These are phyloP conservation scores for Yamadazyma taylorii DNA, from an alignment of 1,139 yeast genomes.

Conservation along the genomic window DNA sequence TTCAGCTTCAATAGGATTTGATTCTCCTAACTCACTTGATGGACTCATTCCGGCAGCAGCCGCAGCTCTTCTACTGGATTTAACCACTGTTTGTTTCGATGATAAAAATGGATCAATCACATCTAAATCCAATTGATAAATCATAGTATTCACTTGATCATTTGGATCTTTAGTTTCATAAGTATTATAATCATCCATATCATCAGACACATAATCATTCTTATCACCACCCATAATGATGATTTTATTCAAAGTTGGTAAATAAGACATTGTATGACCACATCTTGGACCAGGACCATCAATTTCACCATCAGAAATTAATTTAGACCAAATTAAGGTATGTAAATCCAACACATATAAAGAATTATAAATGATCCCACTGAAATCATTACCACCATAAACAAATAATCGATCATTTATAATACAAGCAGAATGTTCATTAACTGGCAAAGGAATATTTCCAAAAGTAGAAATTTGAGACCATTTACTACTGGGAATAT, in stretches of 20 bases:
- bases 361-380: constrained; percentile 69
- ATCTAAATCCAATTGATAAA: constrained; percentile 60
- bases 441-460: constrained; percentile 78
- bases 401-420: constrained; percentile 80
- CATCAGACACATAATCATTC: constrained; percentile 51
- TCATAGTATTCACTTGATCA: constrained; percentile 54
- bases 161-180: constrained; percentile 51
- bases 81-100: constrained; percentile 19
- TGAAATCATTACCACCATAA: constrained; percentile 85
- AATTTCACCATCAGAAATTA: constrained; percentile 41
- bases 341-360: constrained; percentile 77
- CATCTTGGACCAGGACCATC: constrained; percentile 79
- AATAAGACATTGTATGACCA: constrained; percentile 88
- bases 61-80: constrained; percentile 15
- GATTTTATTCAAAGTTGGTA: constrained; percentile 63
- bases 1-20: constrained; percentile 13
- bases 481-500: constrained; percentile 73
- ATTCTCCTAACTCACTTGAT: background rate
- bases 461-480: constrained; percentile 51
- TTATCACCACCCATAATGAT: constrained; percentile 92
- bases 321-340: constrained; percentile 70
- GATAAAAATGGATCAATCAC: constrained; percentile 34
- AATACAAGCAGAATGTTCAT: constrained; percentile 86
- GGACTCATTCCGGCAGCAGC: constrained; percentile 16
- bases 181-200: constrained; percentile 40